Base-by-base conservation (phyloP, 805 yeast species). In the Blastobotrys parvus region DNA sequence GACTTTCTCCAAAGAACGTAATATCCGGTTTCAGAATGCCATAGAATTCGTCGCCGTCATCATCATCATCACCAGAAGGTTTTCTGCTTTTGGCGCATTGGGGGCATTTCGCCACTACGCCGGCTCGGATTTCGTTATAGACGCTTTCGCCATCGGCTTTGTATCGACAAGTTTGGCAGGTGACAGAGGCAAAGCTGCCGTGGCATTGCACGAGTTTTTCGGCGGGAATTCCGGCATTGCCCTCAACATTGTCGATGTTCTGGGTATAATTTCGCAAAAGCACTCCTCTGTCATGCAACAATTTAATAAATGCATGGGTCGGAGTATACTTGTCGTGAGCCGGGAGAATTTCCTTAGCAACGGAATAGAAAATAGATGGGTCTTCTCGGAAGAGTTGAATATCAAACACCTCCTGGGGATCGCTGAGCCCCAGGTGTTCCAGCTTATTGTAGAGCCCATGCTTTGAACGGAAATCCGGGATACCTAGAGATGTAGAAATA, bases 21-120 rank as follows among this genome's bases (percentile, higher is more conserved):
- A 88, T 88, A 58, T 88, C 94, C 0, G 97, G 97, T 59, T 89
- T 88, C 74, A 85, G 71, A 2, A 87, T 90, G 13, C 95, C 96
- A 72, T 52, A 75, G 8, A 47, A 44, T 4, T 45, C 53, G 16
- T 53, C 55, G 3, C 53, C 58, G 17, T 57, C 60, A n/a, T 57
- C 61, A 27, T 51, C 54, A 59, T 62, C 47, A 56, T 59, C 36
- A 50, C 53, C 38, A 52, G 59, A 41, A n/a, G 32, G 34, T 23
- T 37, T 38, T 17, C 39, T 33, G 58, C 59, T 45, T 10, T 62
- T 52, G 19, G 63, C 63, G 57, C 95, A 84, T 41, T 67, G 65
- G 1, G 88, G 84, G 57, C 97, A 88, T 42, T 76, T 61, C 1
- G 95, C 87, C 22, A 88, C 64, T 44, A 75, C 75, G 39, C 74